Conservation (phyloP, 192 early-diverging fungal genomes). For the Backusella tarrabulga region DNA sequence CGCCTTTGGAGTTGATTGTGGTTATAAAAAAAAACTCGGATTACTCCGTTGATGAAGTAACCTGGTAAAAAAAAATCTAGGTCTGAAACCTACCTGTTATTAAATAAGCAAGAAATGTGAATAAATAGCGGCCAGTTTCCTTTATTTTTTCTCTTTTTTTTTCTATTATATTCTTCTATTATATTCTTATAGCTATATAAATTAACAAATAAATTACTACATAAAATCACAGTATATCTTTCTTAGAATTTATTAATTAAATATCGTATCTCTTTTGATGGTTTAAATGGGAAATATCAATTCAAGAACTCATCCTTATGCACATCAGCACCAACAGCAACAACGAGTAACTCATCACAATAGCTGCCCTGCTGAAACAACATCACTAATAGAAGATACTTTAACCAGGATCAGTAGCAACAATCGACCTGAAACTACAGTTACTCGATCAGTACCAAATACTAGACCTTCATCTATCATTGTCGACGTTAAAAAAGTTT, state of each 20-base stretch:
- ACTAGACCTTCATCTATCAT: neutral
- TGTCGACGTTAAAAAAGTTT: neutral
- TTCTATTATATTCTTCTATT: neutral
- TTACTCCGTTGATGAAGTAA: neutral
- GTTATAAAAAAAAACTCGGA: neutral
- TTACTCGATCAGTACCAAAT: neutral
- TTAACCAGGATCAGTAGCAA: neutral
- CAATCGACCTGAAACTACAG: neutral
- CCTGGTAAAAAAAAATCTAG: neutral
- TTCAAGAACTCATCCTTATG: neutral
- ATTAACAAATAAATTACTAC: neutral
- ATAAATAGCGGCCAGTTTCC: slow-evolving; percentile 1
- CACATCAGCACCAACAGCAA: neutral
- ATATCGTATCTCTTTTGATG: neutral
- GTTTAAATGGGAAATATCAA: slow-evolving; percentile 3
- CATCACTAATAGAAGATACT: neutral
- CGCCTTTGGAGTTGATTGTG: neutral
- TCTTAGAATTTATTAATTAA: neutral
- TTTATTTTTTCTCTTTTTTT: neutral
- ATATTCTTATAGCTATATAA: neutral
- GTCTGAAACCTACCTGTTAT: slow-evolving; percentile 2
- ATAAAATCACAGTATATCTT: neutral
- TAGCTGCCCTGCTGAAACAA: neutral
- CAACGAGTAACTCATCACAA: neutral
- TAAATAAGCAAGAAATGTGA: neutral